A percentile compares a stretch with the other conserved stretches of the same genome.
These are phyloP conservation scores for Pleochaeta shiraiana DNA, from an alignment of 2,329 filamentous ascomycete species.

Conservation along the genomic window DNA sequence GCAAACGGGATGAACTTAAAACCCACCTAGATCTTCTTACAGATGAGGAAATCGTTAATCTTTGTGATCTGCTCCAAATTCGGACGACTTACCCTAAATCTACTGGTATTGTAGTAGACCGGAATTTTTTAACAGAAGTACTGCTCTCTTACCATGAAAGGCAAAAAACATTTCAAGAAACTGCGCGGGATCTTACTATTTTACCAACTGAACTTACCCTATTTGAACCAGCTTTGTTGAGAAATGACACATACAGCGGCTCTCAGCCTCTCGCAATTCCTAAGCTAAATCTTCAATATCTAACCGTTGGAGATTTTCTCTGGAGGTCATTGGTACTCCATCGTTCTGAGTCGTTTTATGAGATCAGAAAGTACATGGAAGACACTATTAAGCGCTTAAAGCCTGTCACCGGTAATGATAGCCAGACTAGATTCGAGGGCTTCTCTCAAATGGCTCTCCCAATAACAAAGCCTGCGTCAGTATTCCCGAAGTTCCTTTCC, in stretches of 20 bases:
- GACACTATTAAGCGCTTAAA: slow-evolving; percentile 57
- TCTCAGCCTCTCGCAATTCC: slow-evolving; percentile 74
- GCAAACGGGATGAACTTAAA: slow-evolving; percentile 57
- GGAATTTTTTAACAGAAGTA: slow-evolving; percentile 45
- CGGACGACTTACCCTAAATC: slow-evolving; percentile 63
- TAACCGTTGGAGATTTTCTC: slow-evolving; percentile 89
- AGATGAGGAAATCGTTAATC: slow-evolving; percentile 48
- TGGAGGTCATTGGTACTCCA: slow-evolving; percentile 86
- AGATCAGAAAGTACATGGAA: slow-evolving; percentile 80
- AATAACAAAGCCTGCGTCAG: slow-evolving; percentile 51
- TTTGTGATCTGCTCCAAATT: slow-evolving; percentile 53
- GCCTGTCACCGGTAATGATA: slow-evolving; percentile 40
- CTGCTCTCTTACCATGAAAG: slow-evolving; percentile 56
- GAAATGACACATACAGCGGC: slow-evolving; percentile 74
- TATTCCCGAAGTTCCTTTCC: slow-evolving; percentile 8
- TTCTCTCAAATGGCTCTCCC: slow-evolving; percentile 84
- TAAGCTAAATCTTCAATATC: slow-evolving; percentile 87
- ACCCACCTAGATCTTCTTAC: slow-evolving; percentile 49
- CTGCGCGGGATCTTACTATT: slow-evolving; percentile 44
- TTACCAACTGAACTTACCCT: slow-evolving; percentile 68
- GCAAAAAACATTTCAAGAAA: slow-evolving; percentile 63
- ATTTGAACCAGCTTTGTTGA: slow-evolving; percentile 57
- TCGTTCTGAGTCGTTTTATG: slow-evolving; percentile 79
- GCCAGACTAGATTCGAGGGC: slow-evolving; percentile 54
- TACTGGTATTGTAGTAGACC: slow-evolving; percentile 38